phyloP scores from a whole-genome alignment of 1,284 basidiomycete genomes.

The Malassezia sp. region DNA sequence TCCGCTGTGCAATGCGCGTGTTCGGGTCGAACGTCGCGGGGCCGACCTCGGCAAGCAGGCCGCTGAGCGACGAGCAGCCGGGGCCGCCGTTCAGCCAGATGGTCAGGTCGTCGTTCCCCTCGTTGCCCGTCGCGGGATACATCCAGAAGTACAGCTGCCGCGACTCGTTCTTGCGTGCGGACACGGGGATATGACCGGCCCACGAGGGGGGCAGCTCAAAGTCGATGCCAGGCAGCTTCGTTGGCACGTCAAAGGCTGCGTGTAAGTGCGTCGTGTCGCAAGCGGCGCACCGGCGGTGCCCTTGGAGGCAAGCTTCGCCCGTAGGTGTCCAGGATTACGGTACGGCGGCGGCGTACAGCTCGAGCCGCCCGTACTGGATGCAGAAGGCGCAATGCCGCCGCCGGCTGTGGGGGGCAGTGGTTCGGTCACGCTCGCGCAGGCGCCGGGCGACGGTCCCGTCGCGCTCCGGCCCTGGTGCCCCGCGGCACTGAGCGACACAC shows the following conservation, averaged over 20 bases:
- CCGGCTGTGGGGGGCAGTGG: no score
- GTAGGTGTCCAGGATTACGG: no score
- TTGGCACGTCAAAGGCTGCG: constrained; percentile 7
- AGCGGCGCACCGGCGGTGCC: no score
- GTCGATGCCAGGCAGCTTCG: constrained; percentile 23
- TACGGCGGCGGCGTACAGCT: no score
- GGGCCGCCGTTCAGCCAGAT: constrained; percentile 55
- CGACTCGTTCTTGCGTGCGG: constrained; percentile 15
- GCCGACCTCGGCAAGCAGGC: constrained; percentile 69
- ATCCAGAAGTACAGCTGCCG: constrained; percentile 71
- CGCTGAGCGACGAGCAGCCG: constrained; percentile 64
- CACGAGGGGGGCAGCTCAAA: constrained; percentile 29
- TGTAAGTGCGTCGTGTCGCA: background rate
- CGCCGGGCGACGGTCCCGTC: no score
- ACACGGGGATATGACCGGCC: constrained; percentile 31
- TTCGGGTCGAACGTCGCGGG: constrained; percentile 59
- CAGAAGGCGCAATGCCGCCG: no score
- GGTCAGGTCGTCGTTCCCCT: constrained; percentile 61
- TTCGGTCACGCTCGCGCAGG: no score
- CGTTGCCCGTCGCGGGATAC: constrained; percentile 63
- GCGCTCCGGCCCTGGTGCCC: no score
- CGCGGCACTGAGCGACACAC: no score
- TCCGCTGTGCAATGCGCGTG: constrained; percentile 57
- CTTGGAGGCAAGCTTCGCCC: no score
- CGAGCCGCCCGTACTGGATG: no score